Base-by-base conservation (phyloP, 2,329 filamentous ascomycete species). In the Trichoderma brevicompactum region DNA sequence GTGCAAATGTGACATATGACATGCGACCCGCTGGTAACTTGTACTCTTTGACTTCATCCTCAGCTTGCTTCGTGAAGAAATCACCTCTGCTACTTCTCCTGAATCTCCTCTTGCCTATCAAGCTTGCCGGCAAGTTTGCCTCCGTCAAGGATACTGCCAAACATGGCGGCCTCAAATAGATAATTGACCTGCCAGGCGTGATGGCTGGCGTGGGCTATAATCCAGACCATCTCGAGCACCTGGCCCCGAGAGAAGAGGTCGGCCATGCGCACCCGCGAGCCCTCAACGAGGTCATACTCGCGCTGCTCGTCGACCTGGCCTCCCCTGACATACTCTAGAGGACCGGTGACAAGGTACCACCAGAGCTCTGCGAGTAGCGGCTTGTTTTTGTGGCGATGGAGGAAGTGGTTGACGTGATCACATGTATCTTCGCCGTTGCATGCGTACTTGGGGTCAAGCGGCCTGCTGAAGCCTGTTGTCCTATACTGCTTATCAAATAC, bases 151-250 rank as follows among this genome's bases (percentile, higher is more conserved):
- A 75, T 70, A 10, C 74, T 75, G 15, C 74, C 74, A 69, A 75
- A 75, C 74, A 75, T 75, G 49, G 74, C 74, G 3, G 74, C 74
- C 56, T 75, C 73, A 12, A 75, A 75, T 8, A 75, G 28, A 13
- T 70, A 69, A 38, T 75, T 75, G 2, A 75, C 68, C 53, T 75
- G 73, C 74, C 74, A 75, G 34, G 73, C 74, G 36, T 71, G 69
- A 38, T 68, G 69, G n/a, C 34, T 67, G 4, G 69, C 69, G 56
- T 71, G 69, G 7, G 69, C 66, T 12, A 71, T 58, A 8, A 71
- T 65, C 69, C 69, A 70, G 15, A 65, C 54, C 65, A 69, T 68
- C 17, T 70, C 65, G 17, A 68, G 43, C 10, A 70, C 48, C 17
- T 67, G 44, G 9, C 68, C 69, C 7, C 53, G 62, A 1, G 69